Percentiles rank a stretch among this genome's conserved stretches.
Evolutionary conservation across 2,329 filamentous ascomycete genomes (phyloP).

Genomic region (Fusarium sp.): DNA sequence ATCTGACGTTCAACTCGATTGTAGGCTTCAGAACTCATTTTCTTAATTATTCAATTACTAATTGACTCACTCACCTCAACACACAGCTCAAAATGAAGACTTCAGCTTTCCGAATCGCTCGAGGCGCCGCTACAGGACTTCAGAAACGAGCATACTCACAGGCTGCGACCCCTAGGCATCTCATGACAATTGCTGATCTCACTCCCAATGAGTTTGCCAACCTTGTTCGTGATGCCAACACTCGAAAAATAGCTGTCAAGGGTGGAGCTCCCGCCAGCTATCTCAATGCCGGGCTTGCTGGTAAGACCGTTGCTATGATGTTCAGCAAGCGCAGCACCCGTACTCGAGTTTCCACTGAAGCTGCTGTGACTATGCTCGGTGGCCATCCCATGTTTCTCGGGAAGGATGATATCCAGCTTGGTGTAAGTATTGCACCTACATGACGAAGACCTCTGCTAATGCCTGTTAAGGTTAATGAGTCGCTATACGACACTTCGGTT

Average conservation of each 20-base stretch:
- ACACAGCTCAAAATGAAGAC: slow-evolving; percentile 45
- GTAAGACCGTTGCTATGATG: slow-evolving; percentile 90
- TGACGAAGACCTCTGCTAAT: not conserved
- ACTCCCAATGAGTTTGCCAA: slow-evolving; percentile 79
- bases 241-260: slow-evolving; percentile 81
- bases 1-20: slow-evolving; percentile 5
- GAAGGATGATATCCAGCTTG: slow-evolving; percentile 94
- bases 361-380: slow-evolving; percentile 85
- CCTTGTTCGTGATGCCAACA: slow-evolving; percentile 82
- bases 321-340: slow-evolving; percentile 96
- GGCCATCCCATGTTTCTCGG: slow-evolving; percentile 97
- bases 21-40: not conserved
- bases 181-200: slow-evolving; percentile 91
- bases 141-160: slow-evolving; percentile 56
- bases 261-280: slow-evolving; percentile 62
- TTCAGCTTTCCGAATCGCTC: slow-evolving; percentile 45
- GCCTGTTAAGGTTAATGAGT: slow-evolving; percentile 78
- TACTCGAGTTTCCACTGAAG: slow-evolving; percentile 92
- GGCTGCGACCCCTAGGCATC: slow-evolving; percentile 71
- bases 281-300: slow-evolving; percentile 69
- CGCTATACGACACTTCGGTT: slow-evolving; percentile 87
- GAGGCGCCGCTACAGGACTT: slow-evolving; percentile 46
- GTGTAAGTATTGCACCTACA: slow-evolving; percentile 59
- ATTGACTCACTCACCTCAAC: not conserved
- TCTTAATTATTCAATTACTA: not conserved